Percentiles rank a stretch among this genome's conserved stretches.
These are phyloP conservation scores for Hydnomerulius pinastri DNA, from an alignment of 768 basidiomycete species.

Conservation along the genomic window DNA sequence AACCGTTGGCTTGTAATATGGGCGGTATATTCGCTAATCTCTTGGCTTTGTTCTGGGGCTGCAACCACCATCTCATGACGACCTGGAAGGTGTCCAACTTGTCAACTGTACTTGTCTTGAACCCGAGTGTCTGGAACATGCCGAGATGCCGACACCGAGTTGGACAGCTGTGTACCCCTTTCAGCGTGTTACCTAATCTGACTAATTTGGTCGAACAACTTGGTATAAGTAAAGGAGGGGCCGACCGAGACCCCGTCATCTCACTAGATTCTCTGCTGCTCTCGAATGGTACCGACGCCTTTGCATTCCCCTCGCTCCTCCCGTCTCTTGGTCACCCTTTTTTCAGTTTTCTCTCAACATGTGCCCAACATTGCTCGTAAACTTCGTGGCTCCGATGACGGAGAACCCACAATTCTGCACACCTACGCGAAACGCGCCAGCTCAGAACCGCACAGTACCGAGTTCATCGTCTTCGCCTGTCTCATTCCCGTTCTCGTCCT, in stretches of 20 bases:
- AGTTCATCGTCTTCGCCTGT: conserved; percentile 44
- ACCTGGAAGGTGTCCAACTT: too few species aligned
- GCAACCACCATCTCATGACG: too few species aligned
- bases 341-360: conserved; percentile 48
- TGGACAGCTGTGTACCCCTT: background rate
- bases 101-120: too few species aligned
- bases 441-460: conserved; percentile 13
- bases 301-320: conserved; percentile 38
- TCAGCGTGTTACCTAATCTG: conserved; percentile 3
- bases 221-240: conserved; percentile 1
- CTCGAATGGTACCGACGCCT: conserved; percentile 43
- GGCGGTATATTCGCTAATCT: too few species aligned
- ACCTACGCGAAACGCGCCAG: conserved; percentile 33
- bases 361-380: conserved; percentile 40
- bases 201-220: background rate
- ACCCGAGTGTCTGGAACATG: too few species aligned
- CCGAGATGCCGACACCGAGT: background rate
- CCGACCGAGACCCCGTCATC: background rate
- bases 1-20: too few species aligned
- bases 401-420: conserved; percentile 21
- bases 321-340: conserved; percentile 45
- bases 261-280: conserved; percentile 1
- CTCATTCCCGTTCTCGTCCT: conserved; percentile 87
- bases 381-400: conserved; percentile 9
- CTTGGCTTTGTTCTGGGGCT: too few species aligned